phyloP scores from a whole-genome alignment of 139 green algal species.

The Micromonas pusilla region DNA sequence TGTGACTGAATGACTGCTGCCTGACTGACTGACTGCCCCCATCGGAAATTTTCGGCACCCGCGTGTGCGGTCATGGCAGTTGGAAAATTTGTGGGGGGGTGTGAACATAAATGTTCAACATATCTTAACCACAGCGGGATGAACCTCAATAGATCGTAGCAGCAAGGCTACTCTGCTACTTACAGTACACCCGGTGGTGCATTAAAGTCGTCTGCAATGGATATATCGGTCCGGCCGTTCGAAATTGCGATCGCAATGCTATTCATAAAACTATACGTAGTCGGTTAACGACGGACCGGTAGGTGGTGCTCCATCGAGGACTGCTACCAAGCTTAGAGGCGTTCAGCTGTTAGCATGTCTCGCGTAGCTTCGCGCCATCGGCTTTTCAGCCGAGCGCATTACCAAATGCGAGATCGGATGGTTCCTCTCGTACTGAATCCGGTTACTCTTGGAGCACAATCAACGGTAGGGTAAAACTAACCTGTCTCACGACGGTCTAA shows the following conservation, averaged over 20 bases:
- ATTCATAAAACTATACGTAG: constrained; percentile 57
- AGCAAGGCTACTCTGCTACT: constrained; percentile 76
- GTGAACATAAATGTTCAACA: constrained; percentile 12
- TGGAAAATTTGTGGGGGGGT: constrained; percentile 8
- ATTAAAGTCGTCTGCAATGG: constrained; percentile 78
- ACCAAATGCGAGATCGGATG: constrained; percentile 75
- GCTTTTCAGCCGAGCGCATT: constrained; percentile 69
- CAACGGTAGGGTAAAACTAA: constrained; percentile 68
- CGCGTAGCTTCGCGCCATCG: constrained; percentile 77
- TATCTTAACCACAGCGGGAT: constrained; percentile 46
- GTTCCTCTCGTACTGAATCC: constrained; percentile 89
- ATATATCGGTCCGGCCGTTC: constrained; percentile 69
- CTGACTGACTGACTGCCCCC: too few species aligned
- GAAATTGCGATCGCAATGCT: constrained; percentile 51
- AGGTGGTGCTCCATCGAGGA: constrained; percentile 57
- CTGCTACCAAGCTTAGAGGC: constrained; percentile 71
- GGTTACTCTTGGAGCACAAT: constrained; percentile 68
- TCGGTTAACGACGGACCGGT: constrained; percentile 62
- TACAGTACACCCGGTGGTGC: constrained; percentile 74
- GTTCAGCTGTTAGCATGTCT: constrained; percentile 74
- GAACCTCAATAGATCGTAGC: constrained; percentile 76
- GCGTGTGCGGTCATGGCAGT: constrained; percentile 12
- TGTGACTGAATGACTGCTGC: too few species aligned
- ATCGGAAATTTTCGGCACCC: too few species aligned
- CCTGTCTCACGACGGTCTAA: constrained; percentile 54